Percentiles rank a stretch among this genome's conserved stretches.
phyloP scores from a whole-genome alignment of 495 filamentous ascomycete genomes.

The Cryomyces minteri region DNA sequence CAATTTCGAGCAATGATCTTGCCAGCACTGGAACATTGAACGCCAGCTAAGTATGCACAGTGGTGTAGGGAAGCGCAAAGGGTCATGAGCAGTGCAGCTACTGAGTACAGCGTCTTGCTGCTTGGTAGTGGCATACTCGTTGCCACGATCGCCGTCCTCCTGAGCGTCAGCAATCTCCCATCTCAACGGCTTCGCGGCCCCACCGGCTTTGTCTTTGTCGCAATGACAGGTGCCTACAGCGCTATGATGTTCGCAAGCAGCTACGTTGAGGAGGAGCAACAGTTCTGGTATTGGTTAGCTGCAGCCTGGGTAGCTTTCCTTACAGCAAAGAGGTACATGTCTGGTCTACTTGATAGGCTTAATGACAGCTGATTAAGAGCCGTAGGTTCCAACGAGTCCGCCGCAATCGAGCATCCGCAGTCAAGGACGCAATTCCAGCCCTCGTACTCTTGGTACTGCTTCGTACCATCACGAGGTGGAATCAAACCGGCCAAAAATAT shows the following conservation, averaged over 20 bases:
- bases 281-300: slow-evolving; percentile 91
- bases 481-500: slow-evolving; percentile 92
- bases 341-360: too few relatives aligned
- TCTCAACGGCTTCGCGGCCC: slow-evolving; percentile 1
- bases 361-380: too few relatives aligned
- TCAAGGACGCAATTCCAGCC: slow-evolving; percentile 6
- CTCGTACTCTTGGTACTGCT: slow-evolving; percentile 23
- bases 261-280: slow-evolving; percentile 94
- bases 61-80: slow-evolving; percentile 33
- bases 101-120: slow-evolving; percentile 62
- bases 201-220: slow-evolving; percentile 15
- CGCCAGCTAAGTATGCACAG: neutral
- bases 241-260: slow-evolving; percentile 95
- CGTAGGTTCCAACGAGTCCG: too few relatives aligned
- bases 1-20: too few relatives aligned
- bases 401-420: too few relatives aligned
- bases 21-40: too few relatives aligned
- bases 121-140: slow-evolving; percentile 36
- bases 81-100: slow-evolving; percentile 68
- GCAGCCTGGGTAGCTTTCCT: slow-evolving; percentile 39
- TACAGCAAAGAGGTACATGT: neutral
- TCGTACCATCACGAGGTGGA: slow-evolving; percentile 62
- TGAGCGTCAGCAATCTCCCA: slow-evolving; percentile 9
- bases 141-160: slow-evolving; percentile 20
- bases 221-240: slow-evolving; percentile 41